Percentiles rank a stretch among this genome's conserved stretches.
phyloP scores from a whole-genome alignment of 495 filamentous ascomycete genomes.

The Lindgomyces ingoldianus region DNA sequence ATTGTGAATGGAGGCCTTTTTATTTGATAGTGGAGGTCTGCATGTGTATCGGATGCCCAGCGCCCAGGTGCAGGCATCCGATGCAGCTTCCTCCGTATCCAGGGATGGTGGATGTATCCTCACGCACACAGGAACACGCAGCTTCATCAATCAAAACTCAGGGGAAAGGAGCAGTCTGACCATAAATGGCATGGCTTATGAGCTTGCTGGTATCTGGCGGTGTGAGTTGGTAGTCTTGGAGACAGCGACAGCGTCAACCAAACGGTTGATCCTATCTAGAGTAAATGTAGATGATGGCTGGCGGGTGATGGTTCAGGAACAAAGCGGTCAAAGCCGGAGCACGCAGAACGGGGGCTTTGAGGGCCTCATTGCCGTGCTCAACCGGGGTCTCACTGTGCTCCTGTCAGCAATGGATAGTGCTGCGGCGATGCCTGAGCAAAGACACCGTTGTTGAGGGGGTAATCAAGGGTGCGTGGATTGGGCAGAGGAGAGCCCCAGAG shows the following conservation, averaged over 20 bases:
- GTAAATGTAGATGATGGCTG: conserved; percentile 4
- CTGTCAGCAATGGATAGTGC: conserved; percentile 1
- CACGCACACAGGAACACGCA: background rate
- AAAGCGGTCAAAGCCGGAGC: conserved; percentile 26
- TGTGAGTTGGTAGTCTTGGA: background rate
- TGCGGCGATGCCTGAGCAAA: too few relatives aligned
- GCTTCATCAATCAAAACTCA: background rate
- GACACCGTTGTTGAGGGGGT: too few relatives aligned
- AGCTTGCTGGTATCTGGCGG: background rate
- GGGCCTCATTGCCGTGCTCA: conserved; percentile 19
- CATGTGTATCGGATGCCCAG: too few relatives aligned
- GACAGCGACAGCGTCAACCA: background rate
- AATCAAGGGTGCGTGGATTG: too few relatives aligned
- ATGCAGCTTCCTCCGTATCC: background rate
- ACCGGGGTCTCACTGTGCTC: conserved; percentile 16
- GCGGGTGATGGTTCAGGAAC: conserved; percentile 14
- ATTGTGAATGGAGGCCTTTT: background rate
- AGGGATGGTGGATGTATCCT: background rate
- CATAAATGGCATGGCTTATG: background rate
- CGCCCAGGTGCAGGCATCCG: background rate
- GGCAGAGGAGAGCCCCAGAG: background rate
- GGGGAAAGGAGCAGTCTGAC: background rate
- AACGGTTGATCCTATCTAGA: background rate
- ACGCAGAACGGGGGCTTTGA: background rate
- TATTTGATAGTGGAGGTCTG: background rate